Base-by-base conservation (phyloP, 139 green algal species). In the Volvox reticuliferus region DNA sequence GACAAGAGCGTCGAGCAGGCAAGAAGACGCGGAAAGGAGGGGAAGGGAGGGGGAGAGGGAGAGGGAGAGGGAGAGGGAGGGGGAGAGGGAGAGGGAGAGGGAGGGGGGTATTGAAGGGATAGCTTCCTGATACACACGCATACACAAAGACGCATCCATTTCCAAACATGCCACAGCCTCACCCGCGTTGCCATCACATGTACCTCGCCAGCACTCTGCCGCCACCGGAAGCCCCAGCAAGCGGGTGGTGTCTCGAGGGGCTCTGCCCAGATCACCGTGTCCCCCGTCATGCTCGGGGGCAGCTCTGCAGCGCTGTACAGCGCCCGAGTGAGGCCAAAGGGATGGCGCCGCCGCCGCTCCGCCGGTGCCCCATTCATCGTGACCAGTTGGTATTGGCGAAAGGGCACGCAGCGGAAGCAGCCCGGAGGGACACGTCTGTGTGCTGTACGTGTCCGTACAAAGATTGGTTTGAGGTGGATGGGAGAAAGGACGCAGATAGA, bases 281-380 rank as follows among this genome's bases (percentile, higher is more conserved):
- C 86, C 24, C 86, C 86, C 30, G 86, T 69, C 73, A 83, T 28
- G 50, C 50, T 36, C 50, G 71, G 50, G n/a, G 73, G 26, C 24
- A 90, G 86, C 30, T 90, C 86, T 20, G 61, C 5, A 0, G 50
- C 37, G 44, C 9, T 24, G 85, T 98, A 97, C 77, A 94, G 89
- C 26, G 97, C 96, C 21, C 96, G 90, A 21, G 91, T 93, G 91
- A 98, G 97, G 68, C 90, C 92, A 80, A 98, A 98, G 1, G 96
- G 95, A 89, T 98, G 95, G 90, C 97, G 97, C 37, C 96, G 92
- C 14, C 91, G 73, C 9, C 97, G 92, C 86, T 97, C 95, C 35
- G 94, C 79, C 0, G 89, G 36, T n/a, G 36, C 78, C 32, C 97
- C 97, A n/a, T 96, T 88, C 0, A 36, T 79, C 0, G 62, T 83